A percentile compares a stretch with the other conserved stretches of the same genome.
Conservation (phyloP, 179 eudicot species). For the Heliamphora pulchella region DNA sequence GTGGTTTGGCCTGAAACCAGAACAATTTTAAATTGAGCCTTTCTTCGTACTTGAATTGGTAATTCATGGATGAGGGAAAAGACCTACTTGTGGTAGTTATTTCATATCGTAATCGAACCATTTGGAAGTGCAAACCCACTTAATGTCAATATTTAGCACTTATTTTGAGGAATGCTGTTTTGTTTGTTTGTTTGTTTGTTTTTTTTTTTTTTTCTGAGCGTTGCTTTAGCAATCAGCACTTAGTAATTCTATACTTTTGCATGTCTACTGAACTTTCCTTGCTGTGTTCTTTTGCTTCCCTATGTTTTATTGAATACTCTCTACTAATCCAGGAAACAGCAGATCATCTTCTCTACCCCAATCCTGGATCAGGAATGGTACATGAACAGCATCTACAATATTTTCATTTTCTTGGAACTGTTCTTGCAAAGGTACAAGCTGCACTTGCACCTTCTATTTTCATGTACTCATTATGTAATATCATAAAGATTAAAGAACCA, state of each 20-base stretch:
- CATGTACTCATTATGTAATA: neutral
- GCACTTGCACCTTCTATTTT: conserved; percentile 2
- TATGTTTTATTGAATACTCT: conserved; percentile 13
- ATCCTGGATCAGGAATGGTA: conserved; percentile 92
- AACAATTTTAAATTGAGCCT: neutral
- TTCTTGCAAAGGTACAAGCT: conserved; percentile 76
- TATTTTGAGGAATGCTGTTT: neutral
- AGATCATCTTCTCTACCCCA: conserved; percentile 95
- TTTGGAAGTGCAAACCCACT: neutral
- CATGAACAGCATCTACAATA: conserved; percentile 93
- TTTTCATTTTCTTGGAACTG: conserved; percentile 87
- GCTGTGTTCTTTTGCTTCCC: neutral
- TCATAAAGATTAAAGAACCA: conserved; percentile 3
- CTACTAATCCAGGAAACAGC: conserved; percentile 63
- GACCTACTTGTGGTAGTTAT: neutral
- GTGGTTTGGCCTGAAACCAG: neutral
- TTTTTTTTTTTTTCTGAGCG: neutral
- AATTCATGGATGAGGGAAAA: neutral
- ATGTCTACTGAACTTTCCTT: neutral
- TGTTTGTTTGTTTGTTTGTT: neutral
- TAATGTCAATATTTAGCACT: neutral
- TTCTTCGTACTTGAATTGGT: neutral
- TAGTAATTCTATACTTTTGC: neutral
- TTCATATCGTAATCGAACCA: neutral
- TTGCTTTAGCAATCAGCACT: neutral